Evolutionary conservation across 2,329 filamentous ascomycete species (phyloP).

Genomic region (Xylariales sp.): DNA sequence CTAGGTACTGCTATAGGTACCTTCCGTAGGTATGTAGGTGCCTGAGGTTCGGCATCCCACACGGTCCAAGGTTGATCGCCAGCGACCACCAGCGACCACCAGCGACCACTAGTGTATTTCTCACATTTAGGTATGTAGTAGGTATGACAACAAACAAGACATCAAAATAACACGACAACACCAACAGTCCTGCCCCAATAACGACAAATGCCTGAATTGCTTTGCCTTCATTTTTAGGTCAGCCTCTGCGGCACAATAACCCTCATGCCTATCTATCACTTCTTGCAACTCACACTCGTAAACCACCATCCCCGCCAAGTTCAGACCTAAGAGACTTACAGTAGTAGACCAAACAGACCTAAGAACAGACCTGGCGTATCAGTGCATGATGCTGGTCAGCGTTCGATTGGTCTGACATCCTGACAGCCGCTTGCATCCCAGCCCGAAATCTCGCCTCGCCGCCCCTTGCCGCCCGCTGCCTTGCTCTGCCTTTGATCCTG

Average conservation of each 20-base stretch:
- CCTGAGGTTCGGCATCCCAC: background rate
- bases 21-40: no score
- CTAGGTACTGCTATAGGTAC: no score
- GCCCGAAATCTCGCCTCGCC: slow-evolving; percentile 19
- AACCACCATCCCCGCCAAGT: background rate
- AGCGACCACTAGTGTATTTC: background rate
- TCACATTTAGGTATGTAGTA: background rate
- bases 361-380: slow-evolving; percentile 24
- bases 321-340: slow-evolving; percentile 1
- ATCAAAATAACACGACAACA: slow-evolving; percentile 1
- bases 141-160: background rate
- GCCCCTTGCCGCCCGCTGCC: slow-evolving; percentile 21
- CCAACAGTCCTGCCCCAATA: background rate
- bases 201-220: background rate
- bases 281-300: slow-evolving; percentile 4
- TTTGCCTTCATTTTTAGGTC: background rate
- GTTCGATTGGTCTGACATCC: slow-evolving; percentile 33
- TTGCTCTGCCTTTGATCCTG: slow-evolving; percentile 8
- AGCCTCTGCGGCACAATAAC: background rate
- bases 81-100: no score
- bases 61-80: no score
- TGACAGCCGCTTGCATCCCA: slow-evolving; percentile 19
- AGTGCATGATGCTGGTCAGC: slow-evolving; percentile 20
- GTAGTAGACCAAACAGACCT: slow-evolving; percentile 2
- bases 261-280: background rate